Evolutionary conservation across 768 basidiomycete genomes (phyloP).

Genomic region (Pleurotus cornucopiae): DNA sequence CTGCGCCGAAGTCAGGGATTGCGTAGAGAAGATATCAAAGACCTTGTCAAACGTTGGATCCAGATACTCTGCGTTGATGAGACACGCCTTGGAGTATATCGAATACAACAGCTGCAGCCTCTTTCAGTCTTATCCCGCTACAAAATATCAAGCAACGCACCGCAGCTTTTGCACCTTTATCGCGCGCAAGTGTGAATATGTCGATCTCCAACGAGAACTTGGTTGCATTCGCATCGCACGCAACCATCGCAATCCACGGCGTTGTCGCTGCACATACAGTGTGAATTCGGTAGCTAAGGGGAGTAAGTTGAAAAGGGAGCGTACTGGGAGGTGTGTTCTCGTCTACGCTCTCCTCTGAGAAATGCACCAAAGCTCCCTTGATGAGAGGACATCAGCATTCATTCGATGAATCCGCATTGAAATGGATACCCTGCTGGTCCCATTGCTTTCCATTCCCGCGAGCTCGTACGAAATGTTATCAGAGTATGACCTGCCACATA

Average conservation of each 20-base stretch:
- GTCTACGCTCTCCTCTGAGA: conserved; percentile 57
- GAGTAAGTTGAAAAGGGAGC: conserved; percentile 12
- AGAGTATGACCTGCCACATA: conserved; percentile 37
- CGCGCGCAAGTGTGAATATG: conserved; percentile 77
- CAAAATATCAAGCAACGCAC: conserved; percentile 36
- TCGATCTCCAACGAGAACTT: conserved; percentile 56
- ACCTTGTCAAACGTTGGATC: conserved; percentile 63
- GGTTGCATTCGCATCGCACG: conserved; percentile 78
- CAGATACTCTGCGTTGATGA: conserved; percentile 71
- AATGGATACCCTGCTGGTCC: conserved; percentile 49
- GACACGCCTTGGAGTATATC: conserved; percentile 62
- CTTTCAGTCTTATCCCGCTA: neutral
- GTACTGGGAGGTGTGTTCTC: conserved; percentile 46
- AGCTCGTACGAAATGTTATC: conserved; percentile 61
- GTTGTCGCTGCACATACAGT: conserved; percentile 48
- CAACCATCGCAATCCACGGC: conserved; percentile 89
- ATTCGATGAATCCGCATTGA: conserved; percentile 3
- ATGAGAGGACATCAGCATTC: conserved; percentile 1
- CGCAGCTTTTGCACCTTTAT: conserved; percentile 77
- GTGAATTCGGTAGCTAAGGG: conserved; percentile 8
- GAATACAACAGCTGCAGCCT: conserved; percentile 71
- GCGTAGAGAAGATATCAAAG: conserved; percentile 76
- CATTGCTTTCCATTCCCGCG: conserved; percentile 42
- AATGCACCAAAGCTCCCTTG: conserved; percentile 82
- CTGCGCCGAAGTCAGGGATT: conserved; percentile 51